A percentile compares a stretch with the other conserved stretches of the same genome.
These are phyloP conservation scores for Wilcoxina mikolae DNA, from an alignment of 495 filamentous ascomycete genomes.

Conservation along the genomic window DNA sequence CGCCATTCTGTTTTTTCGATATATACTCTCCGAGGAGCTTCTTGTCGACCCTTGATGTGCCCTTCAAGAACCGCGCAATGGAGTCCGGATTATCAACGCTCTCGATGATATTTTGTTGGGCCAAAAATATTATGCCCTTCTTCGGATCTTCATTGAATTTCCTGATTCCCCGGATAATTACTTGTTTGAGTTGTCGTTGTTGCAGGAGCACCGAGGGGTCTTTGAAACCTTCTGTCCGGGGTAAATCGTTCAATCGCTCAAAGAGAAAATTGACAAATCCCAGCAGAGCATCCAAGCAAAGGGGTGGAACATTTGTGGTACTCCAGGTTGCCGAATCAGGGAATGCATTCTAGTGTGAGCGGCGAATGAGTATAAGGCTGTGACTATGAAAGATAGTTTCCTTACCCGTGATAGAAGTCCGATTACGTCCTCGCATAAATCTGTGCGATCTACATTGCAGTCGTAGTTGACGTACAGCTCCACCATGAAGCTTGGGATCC, in stretches of 20 bases:
- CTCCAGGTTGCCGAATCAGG: slow-evolving; percentile 98
- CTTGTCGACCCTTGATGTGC: slow-evolving; percentile 77
- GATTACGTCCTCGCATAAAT: slow-evolving; percentile 90
- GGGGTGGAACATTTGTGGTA: slow-evolving; percentile 89
- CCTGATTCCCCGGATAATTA: slow-evolving; percentile 71
- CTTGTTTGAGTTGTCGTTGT: slow-evolving; percentile 63
- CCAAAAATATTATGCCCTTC: slow-evolving; percentile 71
- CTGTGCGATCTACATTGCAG: slow-evolving; percentile 80
- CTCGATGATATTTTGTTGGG: slow-evolving; percentile 67
- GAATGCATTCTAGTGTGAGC: slow-evolving; percentile 51
- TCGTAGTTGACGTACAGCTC: slow-evolving; percentile 98
- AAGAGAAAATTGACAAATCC: slow-evolving; percentile 83
- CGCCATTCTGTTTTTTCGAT: slow-evolving; percentile 74
- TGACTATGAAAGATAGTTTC: background rate
- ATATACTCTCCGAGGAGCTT: slow-evolving; percentile 80
- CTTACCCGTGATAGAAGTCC: slow-evolving; percentile 60
- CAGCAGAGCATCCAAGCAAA: slow-evolving; percentile 84
- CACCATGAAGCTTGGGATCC: slow-evolving; percentile 85
- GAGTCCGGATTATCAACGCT: slow-evolving; percentile 53
- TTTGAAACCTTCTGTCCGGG: slow-evolving; percentile 50
- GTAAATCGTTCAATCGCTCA: slow-evolving; percentile 63
- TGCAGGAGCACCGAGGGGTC: slow-evolving; percentile 47
- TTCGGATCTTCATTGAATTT: slow-evolving; percentile 96
- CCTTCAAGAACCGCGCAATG: slow-evolving; percentile 69
- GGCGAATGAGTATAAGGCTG: slow-evolving; percentile 9